phyloP scores from a whole-genome alignment of 306 rosid species.

The Cucumis cinereus region DNA sequence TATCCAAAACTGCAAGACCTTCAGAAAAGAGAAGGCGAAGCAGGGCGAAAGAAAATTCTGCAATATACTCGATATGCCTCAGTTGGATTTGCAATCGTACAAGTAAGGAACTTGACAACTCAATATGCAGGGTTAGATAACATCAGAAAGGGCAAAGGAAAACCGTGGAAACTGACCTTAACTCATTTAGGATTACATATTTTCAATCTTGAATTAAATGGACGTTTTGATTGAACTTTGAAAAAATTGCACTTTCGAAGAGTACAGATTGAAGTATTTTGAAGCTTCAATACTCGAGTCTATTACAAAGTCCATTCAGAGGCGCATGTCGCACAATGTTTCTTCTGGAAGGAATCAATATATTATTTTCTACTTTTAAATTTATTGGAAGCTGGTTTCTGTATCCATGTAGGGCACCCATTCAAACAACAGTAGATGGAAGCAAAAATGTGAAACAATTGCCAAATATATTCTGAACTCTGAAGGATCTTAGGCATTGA shows the following conservation, averaged over 20 bases:
- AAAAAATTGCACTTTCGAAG: neutral
- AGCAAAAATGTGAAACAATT: neutral
- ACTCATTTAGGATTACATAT: neutral
- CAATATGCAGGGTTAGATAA: neutral
- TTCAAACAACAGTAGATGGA: neutral
- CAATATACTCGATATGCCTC: slow-evolving; percentile 91
- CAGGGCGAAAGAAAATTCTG: slow-evolving; percentile 87
- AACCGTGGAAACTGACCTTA: neutral
- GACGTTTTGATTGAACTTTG: neutral
- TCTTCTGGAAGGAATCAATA: neutral
- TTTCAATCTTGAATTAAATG: neutral
- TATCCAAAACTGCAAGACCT: slow-evolving; percentile 94
- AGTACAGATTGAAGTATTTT: neutral
- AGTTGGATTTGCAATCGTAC: slow-evolving; percentile 89
- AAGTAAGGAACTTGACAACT: slow-evolving; percentile 36
- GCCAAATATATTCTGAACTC: neutral
- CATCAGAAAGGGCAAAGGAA: neutral
- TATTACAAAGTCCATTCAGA: neutral
- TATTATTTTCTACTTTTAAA: neutral
- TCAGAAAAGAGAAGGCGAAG: slow-evolving; percentile 91
- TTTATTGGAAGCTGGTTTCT: neutral
- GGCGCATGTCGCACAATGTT: neutral
- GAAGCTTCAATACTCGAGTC: neutral
- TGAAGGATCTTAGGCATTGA: neutral
- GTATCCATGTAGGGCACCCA: neutral